These are phyloP conservation scores for Fusarium oxysporum DNA, from an alignment of 2,329 filamentous ascomycete species.

Conservation along the genomic window DNA sequence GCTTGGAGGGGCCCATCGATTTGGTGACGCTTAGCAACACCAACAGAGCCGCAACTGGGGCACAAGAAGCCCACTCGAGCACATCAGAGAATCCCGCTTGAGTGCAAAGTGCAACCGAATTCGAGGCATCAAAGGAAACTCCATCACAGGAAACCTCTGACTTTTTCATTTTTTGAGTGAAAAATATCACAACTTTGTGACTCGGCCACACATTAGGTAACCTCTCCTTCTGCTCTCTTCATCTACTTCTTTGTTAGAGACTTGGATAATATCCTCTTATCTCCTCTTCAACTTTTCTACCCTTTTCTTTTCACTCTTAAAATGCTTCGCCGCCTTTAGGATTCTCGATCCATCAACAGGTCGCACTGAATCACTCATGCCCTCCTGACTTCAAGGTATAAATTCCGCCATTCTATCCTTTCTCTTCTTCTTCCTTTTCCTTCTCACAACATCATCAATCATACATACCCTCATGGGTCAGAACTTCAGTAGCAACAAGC, in stretches of 20 bases:
- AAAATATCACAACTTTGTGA: not conserved
- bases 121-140: not conserved
- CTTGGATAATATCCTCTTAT: not conserved
- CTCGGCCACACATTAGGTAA: too few species aligned
- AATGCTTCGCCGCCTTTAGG: not conserved
- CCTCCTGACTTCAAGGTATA: not conserved
- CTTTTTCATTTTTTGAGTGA: not conserved
- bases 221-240: not conserved
- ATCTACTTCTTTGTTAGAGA: not conserved
- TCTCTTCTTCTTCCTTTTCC: not conserved
- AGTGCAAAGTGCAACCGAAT: not conserved
- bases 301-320: not conserved
- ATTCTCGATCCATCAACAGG: too few species aligned
- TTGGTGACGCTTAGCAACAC: not conserved
- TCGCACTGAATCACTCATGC: not conserved
- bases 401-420: not conserved
- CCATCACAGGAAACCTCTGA: not conserved
- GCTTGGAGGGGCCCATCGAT: not conserved
- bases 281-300: not conserved
- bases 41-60: slow-evolving; percentile 4
- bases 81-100: not conserved
- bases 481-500: not conserved
- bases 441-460: not conserved
- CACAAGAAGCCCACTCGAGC: not conserved
- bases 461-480: not conserved